phyloP scores from a whole-genome alignment of 176 grass and related monocot genomes.

The Bonia amplexicaulis region DNA sequence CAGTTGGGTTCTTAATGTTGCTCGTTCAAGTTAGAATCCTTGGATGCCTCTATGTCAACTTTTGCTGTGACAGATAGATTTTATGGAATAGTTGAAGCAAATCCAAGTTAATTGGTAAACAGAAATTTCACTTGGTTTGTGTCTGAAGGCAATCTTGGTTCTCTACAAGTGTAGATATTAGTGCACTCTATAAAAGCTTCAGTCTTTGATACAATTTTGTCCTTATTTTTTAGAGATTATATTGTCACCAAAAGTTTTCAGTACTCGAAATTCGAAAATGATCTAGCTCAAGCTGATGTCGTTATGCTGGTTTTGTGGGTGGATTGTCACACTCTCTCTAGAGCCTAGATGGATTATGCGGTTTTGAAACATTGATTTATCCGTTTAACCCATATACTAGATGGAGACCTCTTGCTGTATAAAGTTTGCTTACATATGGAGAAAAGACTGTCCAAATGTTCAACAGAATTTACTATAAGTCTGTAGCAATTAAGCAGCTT shows the following conservation, averaged over 20 bases:
- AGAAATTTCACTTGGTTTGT: neutral
- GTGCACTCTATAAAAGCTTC: neutral
- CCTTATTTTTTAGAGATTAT: neutral
- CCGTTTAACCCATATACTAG: neutral
- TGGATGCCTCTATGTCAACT: neutral
- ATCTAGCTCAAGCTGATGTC: neutral
- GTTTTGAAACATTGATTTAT: neutral
- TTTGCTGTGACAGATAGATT: neutral
- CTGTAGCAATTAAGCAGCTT: neutral
- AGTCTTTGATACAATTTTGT: neutral
- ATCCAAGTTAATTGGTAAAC: neutral
- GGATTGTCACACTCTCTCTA: neutral
- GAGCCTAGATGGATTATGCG: neutral
- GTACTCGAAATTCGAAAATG: neutral
- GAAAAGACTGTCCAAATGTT: neutral
- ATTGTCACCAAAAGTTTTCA: neutral
- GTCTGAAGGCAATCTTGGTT: neutral
- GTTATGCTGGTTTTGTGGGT: neutral
- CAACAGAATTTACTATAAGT: neutral
- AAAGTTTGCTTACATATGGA: neutral
- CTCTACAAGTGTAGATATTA: conserved; percentile 6
- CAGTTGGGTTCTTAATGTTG: conserved; percentile 49
- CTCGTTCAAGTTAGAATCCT: neutral
- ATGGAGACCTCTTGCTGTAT: neutral
- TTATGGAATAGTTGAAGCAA: neutral